A percentile compares a stretch with the other conserved stretches of the same genome.
phyloP scores from a whole-genome alignment of 225 moss, liverwort and hornwort genomes.

The Pseudisothecium myosuroides region DNA sequence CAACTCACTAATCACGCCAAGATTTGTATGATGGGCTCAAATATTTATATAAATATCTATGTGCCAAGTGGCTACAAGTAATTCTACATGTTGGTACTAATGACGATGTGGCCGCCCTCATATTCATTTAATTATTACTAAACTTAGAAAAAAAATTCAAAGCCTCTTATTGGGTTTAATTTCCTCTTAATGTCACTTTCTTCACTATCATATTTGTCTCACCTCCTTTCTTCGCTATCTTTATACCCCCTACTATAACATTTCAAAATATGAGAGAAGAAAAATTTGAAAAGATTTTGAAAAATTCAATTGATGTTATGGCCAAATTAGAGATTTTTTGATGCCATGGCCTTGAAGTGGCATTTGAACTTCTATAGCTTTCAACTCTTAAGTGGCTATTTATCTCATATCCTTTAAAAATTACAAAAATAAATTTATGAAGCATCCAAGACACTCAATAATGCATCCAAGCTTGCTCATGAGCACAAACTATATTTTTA shows the following conservation, averaged over 20 bases:
- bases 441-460: too few species aligned
- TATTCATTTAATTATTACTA: too few species aligned
- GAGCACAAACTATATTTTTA: rapidly evolving
- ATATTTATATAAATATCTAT: too few species aligned
- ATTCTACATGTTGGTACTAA: too few species aligned
- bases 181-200: too few species aligned
- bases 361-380: background rate
- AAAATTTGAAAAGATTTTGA: too few species aligned
- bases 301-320: background rate
- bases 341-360: background rate
- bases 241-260: rapidly evolving
- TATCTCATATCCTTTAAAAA: background rate
- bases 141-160: too few species aligned
- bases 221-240: background rate
- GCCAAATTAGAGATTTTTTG: background rate
- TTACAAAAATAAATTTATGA: background rate
- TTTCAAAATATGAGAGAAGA: background rate
- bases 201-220: background rate
- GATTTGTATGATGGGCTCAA: too few species aligned
- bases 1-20: too few species aligned
- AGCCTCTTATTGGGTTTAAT: too few species aligned
- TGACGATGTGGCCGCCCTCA: too few species aligned
- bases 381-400: background rate
- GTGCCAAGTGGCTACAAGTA: too few species aligned
- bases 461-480: background rate